Conservation (phyloP, 768 basidiomycete genomes). For the Leucocoprinus leucothites region DNA sequence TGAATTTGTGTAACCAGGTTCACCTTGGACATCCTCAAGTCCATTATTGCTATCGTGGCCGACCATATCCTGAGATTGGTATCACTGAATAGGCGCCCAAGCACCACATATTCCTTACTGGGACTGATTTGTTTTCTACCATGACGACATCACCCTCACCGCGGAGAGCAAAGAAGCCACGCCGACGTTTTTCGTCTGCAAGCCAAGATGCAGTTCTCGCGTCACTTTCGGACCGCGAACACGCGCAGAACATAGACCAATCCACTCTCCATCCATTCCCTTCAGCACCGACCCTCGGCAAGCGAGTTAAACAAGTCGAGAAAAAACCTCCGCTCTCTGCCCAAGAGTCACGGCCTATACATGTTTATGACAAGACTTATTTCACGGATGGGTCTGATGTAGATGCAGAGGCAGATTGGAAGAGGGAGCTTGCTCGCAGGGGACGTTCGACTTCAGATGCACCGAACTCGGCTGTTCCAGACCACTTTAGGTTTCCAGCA, state of each 20-base stretch:
- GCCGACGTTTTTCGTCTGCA: slow-evolving; percentile 6
- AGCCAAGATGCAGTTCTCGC: slow-evolving; percentile 5
- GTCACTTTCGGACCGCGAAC: background rate
- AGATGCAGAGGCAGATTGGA: slow-evolving; percentile 1
- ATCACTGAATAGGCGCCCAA: too few relatives aligned
- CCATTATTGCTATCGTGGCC: too few relatives aligned
- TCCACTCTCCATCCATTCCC: slow-evolving; percentile 1
- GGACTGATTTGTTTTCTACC: background rate
- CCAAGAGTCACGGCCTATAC: background rate
- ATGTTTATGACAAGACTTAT: slow-evolving; percentile 3
- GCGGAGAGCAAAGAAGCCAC: background rate
- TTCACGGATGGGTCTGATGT: slow-evolving; percentile 6
- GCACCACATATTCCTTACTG: too few relatives aligned
- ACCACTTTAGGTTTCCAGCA: background rate
- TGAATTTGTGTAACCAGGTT: background rate
- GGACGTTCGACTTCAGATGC: slow-evolving; percentile 1
- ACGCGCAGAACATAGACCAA: background rate
- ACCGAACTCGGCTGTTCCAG: background rate
- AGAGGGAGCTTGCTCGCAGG: background rate
- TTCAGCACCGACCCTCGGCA: background rate
- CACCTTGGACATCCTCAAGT: too few relatives aligned
- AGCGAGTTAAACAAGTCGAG: background rate
- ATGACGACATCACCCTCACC: slow-evolving; percentile 8
- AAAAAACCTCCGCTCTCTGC: background rate
- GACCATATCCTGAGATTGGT: too few relatives aligned